These are phyloP conservation scores for Podaxis sp. DNA, from an alignment of 768 basidiomycete species.

Conservation along the genomic window DNA sequence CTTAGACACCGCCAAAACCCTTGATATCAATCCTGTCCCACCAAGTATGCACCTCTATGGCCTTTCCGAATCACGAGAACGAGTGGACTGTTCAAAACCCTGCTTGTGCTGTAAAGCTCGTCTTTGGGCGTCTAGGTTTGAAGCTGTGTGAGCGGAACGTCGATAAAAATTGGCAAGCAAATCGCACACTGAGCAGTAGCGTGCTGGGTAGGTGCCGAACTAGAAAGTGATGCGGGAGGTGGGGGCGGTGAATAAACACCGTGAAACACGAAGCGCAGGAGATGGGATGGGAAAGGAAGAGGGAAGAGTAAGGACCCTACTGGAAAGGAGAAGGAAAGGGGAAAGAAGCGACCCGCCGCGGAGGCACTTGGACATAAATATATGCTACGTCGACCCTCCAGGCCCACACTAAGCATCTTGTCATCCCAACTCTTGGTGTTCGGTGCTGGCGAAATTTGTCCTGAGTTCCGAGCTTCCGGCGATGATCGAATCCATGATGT, in stretches of 20 bases:
- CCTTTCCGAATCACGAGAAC: neutral
- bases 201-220: neutral
- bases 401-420: neutral
- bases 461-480: neutral
- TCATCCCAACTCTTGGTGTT: neutral
- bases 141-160: neutral
- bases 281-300: neutral
- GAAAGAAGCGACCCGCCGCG: neutral
- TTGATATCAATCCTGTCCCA: neutral
- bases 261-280: neutral
- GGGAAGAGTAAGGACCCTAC: neutral
- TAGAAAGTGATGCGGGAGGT: neutral
- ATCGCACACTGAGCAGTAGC: neutral
- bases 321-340: neutral
- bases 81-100: neutral
- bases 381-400: conserved; percentile 1
- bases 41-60: neutral
- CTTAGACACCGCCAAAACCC: neutral
- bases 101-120: neutral
- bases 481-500: conserved; percentile 2
- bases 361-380: conserved; percentile 7
- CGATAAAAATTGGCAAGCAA: neutral
- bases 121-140: neutral
- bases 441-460: neutral
- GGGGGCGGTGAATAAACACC: neutral